phyloP scores from a whole-genome alignment of 2,329 filamentous ascomycete genomes.

The Xylaria sp. region DNA sequence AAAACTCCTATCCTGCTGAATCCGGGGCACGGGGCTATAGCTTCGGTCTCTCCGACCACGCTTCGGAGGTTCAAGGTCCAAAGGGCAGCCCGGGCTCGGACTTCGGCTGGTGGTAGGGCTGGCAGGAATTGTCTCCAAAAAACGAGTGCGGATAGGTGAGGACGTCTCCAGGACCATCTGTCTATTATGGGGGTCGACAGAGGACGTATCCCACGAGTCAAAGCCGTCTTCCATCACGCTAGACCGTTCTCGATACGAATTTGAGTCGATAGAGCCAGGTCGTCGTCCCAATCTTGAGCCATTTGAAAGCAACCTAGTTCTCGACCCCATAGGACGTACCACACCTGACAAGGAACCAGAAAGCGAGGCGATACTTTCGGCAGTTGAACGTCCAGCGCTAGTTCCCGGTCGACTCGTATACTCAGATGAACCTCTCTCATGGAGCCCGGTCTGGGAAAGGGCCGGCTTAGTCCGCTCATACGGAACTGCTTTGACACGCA shows the following conservation, averaged over 20 bases:
- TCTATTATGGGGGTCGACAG: constrained; percentile 70
- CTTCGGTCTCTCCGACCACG: constrained; percentile 61
- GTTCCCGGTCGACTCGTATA: constrained; percentile 58
- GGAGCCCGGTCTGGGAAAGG: constrained; percentile 49
- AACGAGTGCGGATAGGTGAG: constrained; percentile 58
- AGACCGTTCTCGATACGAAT: constrained; percentile 49
- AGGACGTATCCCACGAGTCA: constrained; percentile 79
- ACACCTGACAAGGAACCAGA: constrained; percentile 60
- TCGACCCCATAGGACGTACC: constrained; percentile 67
- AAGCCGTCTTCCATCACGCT: constrained; percentile 69
- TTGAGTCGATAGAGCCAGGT: constrained; percentile 62
- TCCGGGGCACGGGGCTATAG: constrained; percentile 58
- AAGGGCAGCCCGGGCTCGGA: constrained; percentile 69
- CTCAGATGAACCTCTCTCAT: constrained; percentile 52
- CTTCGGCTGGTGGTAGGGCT: constrained; percentile 73
- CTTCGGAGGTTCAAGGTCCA: constrained; percentile 66
- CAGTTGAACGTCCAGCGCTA: constrained; percentile 57
- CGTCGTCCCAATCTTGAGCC: constrained; percentile 55
- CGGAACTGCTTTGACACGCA: constrained; percentile 63
- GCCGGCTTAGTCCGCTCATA: constrained; percentile 59
- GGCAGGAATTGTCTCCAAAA: constrained; percentile 77
- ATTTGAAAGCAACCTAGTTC: constrained; percentile 62
- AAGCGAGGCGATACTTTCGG: constrained; percentile 60
- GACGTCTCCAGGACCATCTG: constrained; percentile 66
- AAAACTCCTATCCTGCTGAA: constrained; percentile 51